Conservation (phyloP, 768 basidiomycete species). For the Rhodotorula sphaerocarpa region DNA sequence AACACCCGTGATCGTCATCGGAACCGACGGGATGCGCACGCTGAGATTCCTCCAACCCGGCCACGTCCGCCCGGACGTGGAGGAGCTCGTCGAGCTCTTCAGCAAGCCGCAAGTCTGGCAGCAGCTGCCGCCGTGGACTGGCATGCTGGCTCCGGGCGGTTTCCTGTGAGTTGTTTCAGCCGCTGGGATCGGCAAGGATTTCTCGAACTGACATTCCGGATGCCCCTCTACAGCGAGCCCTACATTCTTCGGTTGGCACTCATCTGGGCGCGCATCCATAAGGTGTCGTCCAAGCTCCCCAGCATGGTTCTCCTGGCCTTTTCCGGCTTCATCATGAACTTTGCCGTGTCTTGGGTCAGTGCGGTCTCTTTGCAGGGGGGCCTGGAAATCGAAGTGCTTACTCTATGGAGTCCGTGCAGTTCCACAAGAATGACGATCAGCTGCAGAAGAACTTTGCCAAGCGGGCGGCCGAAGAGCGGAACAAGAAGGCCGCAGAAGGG, state of each 20-base stretch:
- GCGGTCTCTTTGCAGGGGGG: neutral
- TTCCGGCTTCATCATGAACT: constrained; percentile 28
- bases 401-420: too few species aligned
- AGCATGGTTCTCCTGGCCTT: constrained; percentile 20
- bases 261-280: constrained; percentile 18
- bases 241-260: neutral
- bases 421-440: constrained; percentile 7
- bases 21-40: constrained; percentile 1
- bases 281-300: constrained; percentile 20
- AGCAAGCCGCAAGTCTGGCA: constrained; percentile 17
- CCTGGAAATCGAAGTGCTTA: too few species aligned
- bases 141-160: constrained; percentile 20
- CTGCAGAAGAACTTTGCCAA: neutral
- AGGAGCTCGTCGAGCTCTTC: constrained; percentile 6
- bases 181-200: too few species aligned
- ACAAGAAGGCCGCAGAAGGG: neutral
- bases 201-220: too few species aligned
- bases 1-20: constrained; percentile 25
- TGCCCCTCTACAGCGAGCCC: constrained; percentile 6
- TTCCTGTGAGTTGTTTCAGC: neutral
- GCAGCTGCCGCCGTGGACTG: constrained; percentile 9
- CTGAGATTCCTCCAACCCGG: constrained; percentile 27
- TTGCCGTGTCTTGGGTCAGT: constrained; percentile 18
- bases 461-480: too few species aligned
- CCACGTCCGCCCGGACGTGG: constrained; percentile 11